phyloP scores from a whole-genome alignment of 208 protist species.

The Herpetomonas samuelpessoai region DNA sequence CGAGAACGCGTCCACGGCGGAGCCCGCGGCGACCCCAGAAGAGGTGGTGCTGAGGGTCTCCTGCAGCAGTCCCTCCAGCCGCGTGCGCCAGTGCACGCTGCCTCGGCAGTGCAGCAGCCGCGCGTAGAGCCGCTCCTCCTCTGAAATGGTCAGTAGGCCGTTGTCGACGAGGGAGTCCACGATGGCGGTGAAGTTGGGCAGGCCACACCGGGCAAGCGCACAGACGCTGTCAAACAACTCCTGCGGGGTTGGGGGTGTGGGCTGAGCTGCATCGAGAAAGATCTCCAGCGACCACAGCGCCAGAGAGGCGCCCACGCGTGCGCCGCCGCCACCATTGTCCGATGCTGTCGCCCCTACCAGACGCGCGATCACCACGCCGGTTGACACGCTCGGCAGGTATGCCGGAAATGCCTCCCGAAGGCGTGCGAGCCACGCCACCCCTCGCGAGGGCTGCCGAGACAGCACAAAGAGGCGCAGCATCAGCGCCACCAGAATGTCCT shows the following conservation, averaged over 20 bases:
- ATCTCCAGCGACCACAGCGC: slow-evolving; percentile 42
- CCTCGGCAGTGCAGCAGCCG: slow-evolving; percentile 62
- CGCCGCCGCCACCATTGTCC: slow-evolving; percentile 8
- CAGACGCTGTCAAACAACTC: slow-evolving; percentile 62
- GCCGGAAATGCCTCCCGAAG: not conserved
- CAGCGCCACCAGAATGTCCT: not conserved
- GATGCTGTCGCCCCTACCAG: slow-evolving; percentile 15
- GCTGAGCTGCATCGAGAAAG: slow-evolving; percentile 24
- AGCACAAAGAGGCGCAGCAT: not conserved
- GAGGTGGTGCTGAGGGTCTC: not conserved
- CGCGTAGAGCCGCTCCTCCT: slow-evolving; percentile 62
- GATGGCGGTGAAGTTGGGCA: slow-evolving; percentile 59
- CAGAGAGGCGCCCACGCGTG: too few species aligned
- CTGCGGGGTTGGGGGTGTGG: slow-evolving; percentile 26
- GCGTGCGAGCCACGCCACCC: not conserved
- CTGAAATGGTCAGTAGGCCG: slow-evolving; percentile 35
- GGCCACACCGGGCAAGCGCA: slow-evolving; percentile 51
- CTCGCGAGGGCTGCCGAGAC: not conserved
- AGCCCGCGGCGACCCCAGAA: not conserved
- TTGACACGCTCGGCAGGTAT: slow-evolving; percentile 11
- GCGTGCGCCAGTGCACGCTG: slow-evolving; percentile 36
- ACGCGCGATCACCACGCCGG: slow-evolving; percentile 21
- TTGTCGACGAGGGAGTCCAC: slow-evolving; percentile 52
- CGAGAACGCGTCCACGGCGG: not conserved
- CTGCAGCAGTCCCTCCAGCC: slow-evolving; percentile 32